Conservation (phyloP, 768 basidiomycete species). For the Chalciporus pseudorubinellus region DNA sequence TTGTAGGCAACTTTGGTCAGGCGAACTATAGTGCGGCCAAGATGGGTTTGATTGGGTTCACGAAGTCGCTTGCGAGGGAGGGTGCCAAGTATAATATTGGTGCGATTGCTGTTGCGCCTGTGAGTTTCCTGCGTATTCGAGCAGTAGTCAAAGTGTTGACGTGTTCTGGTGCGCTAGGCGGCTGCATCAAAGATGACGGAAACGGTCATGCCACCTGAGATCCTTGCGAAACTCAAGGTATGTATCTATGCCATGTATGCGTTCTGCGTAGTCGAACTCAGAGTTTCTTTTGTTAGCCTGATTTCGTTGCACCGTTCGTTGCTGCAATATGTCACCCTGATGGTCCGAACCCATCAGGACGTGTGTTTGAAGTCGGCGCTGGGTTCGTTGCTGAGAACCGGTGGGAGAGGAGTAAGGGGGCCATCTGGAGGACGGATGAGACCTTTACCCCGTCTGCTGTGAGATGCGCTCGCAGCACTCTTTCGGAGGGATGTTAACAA, state of each 20-base stretch:
- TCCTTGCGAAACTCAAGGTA: slow-evolving; percentile 84
- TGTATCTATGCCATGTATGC: background rate
- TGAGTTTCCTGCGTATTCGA: slow-evolving; percentile 36
- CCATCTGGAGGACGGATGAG: slow-evolving; percentile 84
- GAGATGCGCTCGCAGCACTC: slow-evolving; percentile 16
- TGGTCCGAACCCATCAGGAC: slow-evolving; percentile 73
- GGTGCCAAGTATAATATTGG: slow-evolving; percentile 91
- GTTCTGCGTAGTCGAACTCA: background rate
- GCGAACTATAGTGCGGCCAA: slow-evolving; percentile 98
- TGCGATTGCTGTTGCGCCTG: slow-evolving; percentile 85
- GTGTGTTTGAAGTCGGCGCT: slow-evolving; percentile 90
- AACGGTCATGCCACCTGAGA: slow-evolving; percentile 91
- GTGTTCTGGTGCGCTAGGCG: slow-evolving; percentile 44
- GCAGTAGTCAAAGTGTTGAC: background rate
- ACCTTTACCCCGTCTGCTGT: slow-evolving; percentile 95
- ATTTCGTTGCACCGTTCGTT: slow-evolving; percentile 91
- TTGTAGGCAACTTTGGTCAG: slow-evolving; percentile 88
- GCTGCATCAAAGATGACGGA: slow-evolving; percentile 98
- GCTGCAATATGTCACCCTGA: slow-evolving; percentile 84
- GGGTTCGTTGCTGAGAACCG: slow-evolving; percentile 90
- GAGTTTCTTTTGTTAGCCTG: slow-evolving; percentile 47
- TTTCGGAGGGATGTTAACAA: background rate
- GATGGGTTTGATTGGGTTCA: slow-evolving; percentile 92
- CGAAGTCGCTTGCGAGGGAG: slow-evolving; percentile 89
- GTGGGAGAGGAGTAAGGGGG: slow-evolving; percentile 89